Evolutionary conservation across 345 rosid species (phyloP).

Genomic region (Citrus trifoliata): DNA sequence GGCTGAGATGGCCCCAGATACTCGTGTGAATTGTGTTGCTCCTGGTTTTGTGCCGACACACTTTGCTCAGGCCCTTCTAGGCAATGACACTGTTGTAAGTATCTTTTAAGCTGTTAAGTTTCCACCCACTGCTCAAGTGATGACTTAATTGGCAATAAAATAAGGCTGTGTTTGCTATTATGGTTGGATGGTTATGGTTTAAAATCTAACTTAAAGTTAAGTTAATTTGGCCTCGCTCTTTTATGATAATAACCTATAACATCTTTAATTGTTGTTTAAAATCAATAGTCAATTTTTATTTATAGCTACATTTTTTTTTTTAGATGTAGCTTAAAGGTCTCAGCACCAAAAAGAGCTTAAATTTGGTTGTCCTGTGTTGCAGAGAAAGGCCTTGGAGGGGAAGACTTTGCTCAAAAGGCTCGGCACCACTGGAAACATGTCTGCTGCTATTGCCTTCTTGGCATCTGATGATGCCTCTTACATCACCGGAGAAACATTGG

Average conservation of each 20-base stretch:
- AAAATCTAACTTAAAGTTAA: too few species aligned
- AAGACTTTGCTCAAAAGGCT: slow-evolving; percentile 63
- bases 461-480: slow-evolving; percentile 79
- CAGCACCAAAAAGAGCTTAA: background rate
- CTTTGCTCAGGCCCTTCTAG: slow-evolving; percentile 57
- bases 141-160: background rate
- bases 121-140: background rate
- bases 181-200: too few species aligned
- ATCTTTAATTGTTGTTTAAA: too few species aligned
- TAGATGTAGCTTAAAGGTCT: too few species aligned
- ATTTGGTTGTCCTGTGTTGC: slow-evolving; percentile 1
- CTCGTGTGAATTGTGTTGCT: slow-evolving; percentile 79
- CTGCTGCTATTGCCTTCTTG: slow-evolving; percentile 64
- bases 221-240: too few species aligned
- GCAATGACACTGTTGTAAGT: slow-evolving; percentile 46
- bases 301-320: too few species aligned
- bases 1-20: slow-evolving; percentile 71
- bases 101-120: background rate
- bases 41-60: slow-evolving; percentile 93
- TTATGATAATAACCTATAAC: too few species aligned
- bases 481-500: slow-evolving; percentile 75
- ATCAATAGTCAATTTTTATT: too few species aligned
- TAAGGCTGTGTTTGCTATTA: background rate
- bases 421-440: slow-evolving; percentile 76
- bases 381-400: slow-evolving; percentile 50